Base-by-base conservation (phyloP, 1,284 basidiomycete species). In the Cutaneotrichosporon arboriforme region DNA sequence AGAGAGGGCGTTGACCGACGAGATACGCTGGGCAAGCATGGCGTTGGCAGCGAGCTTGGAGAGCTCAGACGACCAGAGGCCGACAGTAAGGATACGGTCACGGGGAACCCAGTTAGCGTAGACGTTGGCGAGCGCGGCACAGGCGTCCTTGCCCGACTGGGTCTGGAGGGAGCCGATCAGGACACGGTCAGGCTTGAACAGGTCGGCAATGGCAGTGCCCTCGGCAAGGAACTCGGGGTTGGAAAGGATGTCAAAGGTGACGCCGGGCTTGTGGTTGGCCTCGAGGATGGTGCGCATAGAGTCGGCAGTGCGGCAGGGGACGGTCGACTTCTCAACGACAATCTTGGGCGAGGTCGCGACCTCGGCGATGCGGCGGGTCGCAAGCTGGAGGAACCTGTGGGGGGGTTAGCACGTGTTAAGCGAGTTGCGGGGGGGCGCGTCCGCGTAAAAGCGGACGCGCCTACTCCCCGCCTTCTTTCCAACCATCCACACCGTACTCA, bases 41-140 rank as follows among this genome's bases (percentile, higher is more conserved):
- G 94, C 94, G 76, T 99, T 98, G 59, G 96, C 96, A 8, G 96
- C 94, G 62, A 99, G 85, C 81, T 98, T 99, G 66, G 90, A 89
- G 39, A 99, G 84, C 77, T 99, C 94, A 4, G 93, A 97, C 7
- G 90, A 96, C 96, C 96, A 99, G 39, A 99, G 83, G 61, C 94
- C 94, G 63, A 97, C 94, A 23, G 88, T 91, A 52, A 97, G 81
- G 75, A 97, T 90, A 51, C 83, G 83, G 17, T 90, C 83, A 54
- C 77, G 78, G 39, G 89, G 85, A 21, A 99, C 90, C 94, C 94
- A 99, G 80, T 97, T 90, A 52, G 86, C 83, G 76, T 99, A 99
- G 41, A 99, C 84, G 20, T 81, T 80, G 21, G 80, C 74, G 55
- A 99, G 81, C 15, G 89, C 80, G 49, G 79, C 74, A 70, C 87